Base-by-base conservation (phyloP, 2,329 filamentous ascomycete species). In the Verticillium nubilum region DNA sequence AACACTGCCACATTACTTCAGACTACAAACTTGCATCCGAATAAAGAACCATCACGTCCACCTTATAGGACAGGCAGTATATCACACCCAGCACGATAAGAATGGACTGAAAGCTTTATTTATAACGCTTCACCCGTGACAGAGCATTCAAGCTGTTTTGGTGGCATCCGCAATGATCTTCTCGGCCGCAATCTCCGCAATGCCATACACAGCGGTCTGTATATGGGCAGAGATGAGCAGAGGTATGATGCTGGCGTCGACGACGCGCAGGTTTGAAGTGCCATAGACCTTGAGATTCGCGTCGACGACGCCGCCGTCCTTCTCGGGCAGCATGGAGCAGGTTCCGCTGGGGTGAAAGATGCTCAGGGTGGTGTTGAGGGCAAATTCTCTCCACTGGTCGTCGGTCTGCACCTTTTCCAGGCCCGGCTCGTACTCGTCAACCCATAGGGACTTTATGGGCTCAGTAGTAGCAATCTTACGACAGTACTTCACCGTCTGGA, bases 181-280 rank as follows among this genome's bases (percentile, higher is more conserved):
- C 17, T 67, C 61, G 12, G 74, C 69, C 13, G 71, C 70, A 65
- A 77, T 81, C 67, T 84, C 82, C 9, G 73, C 80, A 60, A 82
- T 72, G 67, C 79, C 81, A 60, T 84, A 84, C 1, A 83, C 78
- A 0, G 77, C 75, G 33, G 79, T 80, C 64, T 83, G 80, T 23
- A 82, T 79, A 15, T 80, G 74, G 0, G 64, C 78, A 71, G 69
- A 80, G 69, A 60, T 76, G 68, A 71, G 77, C 71, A 80, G 70
- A 1, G 80, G 80, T n/a, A 83, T 76, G 23, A 81, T 66, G 17
- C 76, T 79, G 0, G 79, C 78, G 67, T 84, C 80, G 3, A 77
- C 75, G 2, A 83, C 73, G 5, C 80, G 74, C 12, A 83, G 72
- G 54, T 77, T 77, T 35, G 74, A 73, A 6, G 80, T 70, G 0